Conservation (phyloP, 169 alveolate species). For the Eimeria brunetti region DNA sequence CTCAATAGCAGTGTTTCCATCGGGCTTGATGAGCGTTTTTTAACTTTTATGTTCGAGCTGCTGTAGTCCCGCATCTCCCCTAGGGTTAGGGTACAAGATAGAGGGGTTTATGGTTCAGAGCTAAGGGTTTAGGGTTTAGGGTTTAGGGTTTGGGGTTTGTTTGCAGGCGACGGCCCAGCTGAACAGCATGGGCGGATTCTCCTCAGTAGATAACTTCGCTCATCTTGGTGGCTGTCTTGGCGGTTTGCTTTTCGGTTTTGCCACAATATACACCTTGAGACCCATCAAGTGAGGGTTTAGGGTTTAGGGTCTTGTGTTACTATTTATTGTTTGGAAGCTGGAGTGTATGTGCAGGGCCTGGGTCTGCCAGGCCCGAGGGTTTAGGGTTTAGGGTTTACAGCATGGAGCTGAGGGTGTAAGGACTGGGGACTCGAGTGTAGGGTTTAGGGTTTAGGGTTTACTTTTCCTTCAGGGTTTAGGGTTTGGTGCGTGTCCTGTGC, state of each 20-base stretch:
- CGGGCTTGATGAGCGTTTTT: too few species aligned
- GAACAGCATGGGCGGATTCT: slow-evolving; percentile 40
- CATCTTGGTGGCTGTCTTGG: slow-evolving; percentile 52
- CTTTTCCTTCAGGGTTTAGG: neutral
- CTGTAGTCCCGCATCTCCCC: neutral
- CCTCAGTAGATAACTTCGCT: slow-evolving; percentile 46
- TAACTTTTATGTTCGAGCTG: neutral
- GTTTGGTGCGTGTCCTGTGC: neutral
- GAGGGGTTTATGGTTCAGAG: neutral
- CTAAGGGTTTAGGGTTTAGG: slow-evolving; percentile 13
- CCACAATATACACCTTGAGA: slow-evolving; percentile 38
- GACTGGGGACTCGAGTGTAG: neutral
- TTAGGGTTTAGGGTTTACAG: neutral
- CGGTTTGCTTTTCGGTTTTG: slow-evolving; percentile 30
- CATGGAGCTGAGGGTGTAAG: neutral
- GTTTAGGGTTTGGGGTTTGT: neutral
- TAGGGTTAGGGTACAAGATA: neutral
- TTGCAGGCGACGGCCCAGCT: slow-evolving; percentile 41
- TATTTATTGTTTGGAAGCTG: neutral
- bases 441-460: neutral
- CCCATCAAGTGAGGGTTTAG: slow-evolving; percentile 35
- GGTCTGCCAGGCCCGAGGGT: neutral
- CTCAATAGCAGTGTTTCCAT: neutral
- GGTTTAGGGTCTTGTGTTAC: neutral
- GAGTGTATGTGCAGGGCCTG: slow-evolving; percentile 2